A percentile compares a stretch with the other conserved stretches of the same genome.
These are phyloP conservation scores for Fonsecaea monophora DNA, from an alignment of 2,329 filamentous ascomycete genomes.

Conservation along the genomic window DNA sequence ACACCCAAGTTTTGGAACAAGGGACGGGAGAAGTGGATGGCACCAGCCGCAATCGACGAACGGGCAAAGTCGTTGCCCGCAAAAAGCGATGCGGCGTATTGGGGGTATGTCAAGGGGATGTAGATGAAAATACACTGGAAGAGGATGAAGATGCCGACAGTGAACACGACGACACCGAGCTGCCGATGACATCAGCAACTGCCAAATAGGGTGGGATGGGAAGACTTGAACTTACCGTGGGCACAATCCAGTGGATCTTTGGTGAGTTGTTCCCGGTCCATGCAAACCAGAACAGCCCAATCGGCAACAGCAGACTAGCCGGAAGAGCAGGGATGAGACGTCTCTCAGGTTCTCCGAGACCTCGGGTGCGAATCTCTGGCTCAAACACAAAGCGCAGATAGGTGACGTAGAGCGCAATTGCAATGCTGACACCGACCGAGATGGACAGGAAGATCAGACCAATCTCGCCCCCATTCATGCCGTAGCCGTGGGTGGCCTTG, in stretches of 20 bases:
- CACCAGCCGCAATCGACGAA: conserved; percentile 44
- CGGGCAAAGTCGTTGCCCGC: conserved; percentile 48
- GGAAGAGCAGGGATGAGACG: conserved; percentile 60
- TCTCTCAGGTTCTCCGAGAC: conserved; percentile 59
- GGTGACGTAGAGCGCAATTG: conserved; percentile 56
- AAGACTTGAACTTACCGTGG: conserved; percentile 34
- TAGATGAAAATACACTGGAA: conserved; percentile 55
- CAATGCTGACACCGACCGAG: conserved; percentile 62
- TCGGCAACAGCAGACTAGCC: conserved; percentile 58
- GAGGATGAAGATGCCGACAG: conserved; percentile 46
- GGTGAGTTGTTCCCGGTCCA: conserved; percentile 40
- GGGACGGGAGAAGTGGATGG: conserved; percentile 47
- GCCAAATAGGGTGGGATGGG: not conserved
- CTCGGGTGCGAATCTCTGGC: conserved; percentile 53
- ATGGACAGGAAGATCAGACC: conserved; percentile 69
- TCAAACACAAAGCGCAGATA: conserved; percentile 61
- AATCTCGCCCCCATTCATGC: conserved; percentile 64
- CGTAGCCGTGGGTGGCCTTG: conserved; percentile 58
- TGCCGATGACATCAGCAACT: not conserved
- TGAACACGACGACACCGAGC: conserved; percentile 24
- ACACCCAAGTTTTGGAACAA: conserved; percentile 47
- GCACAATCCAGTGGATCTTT: conserved; percentile 49
- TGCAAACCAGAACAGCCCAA: conserved; percentile 64
- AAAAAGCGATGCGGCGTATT: conserved; percentile 46
- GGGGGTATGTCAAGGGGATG: conserved; percentile 49